Conservation (phyloP, 2,329 filamentous ascomycete genomes). For the Trichoderma cornu-damae region DNA sequence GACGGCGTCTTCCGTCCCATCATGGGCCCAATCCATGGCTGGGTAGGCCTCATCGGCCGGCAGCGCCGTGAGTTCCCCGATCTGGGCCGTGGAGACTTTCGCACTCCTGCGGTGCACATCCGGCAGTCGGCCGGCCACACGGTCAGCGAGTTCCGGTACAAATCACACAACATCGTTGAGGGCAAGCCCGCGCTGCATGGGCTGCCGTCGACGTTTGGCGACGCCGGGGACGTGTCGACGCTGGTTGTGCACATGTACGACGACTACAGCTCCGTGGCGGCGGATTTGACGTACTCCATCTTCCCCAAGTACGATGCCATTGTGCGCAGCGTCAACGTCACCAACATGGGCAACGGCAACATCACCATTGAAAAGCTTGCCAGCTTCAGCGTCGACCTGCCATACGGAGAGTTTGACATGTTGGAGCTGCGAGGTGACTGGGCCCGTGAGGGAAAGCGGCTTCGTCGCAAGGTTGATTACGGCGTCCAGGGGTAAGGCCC, state of each 20-base stretch:
- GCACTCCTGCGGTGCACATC: slow-evolving; percentile 57
- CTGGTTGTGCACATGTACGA: slow-evolving; percentile 55
- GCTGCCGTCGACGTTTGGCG: slow-evolving; percentile 56
- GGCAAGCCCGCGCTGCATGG: slow-evolving; percentile 55
- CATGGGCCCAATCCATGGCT: slow-evolving; percentile 40
- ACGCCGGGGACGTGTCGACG: slow-evolving; percentile 52
- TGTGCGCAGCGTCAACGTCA: slow-evolving; percentile 56
- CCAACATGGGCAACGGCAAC: slow-evolving; percentile 50
- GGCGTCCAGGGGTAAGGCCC: slow-evolving; percentile 47
- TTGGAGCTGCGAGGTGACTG: slow-evolving; percentile 59
- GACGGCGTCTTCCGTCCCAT: slow-evolving; percentile 39
- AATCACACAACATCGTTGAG: slow-evolving; percentile 48
- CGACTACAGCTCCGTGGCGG: slow-evolving; percentile 52
- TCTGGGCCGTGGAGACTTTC: slow-evolving; percentile 58
- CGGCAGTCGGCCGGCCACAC: slow-evolving; percentile 54
- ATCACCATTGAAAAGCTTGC: slow-evolving; percentile 53
- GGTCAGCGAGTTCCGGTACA: slow-evolving; percentile 54
- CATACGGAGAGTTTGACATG: slow-evolving; percentile 56
- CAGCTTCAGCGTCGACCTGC: slow-evolving; percentile 58
- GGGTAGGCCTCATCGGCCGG: slow-evolving; percentile 47
- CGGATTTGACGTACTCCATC: slow-evolving; percentile 57
- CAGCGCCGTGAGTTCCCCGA: slow-evolving; percentile 59
- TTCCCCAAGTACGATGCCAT: slow-evolving; percentile 59
- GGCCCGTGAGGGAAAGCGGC: slow-evolving; percentile 52
- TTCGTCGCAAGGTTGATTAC: slow-evolving; percentile 51